Base-by-base conservation (phyloP, 169 alveolate genomes). In the Plasmodium gonderi region DNA sequence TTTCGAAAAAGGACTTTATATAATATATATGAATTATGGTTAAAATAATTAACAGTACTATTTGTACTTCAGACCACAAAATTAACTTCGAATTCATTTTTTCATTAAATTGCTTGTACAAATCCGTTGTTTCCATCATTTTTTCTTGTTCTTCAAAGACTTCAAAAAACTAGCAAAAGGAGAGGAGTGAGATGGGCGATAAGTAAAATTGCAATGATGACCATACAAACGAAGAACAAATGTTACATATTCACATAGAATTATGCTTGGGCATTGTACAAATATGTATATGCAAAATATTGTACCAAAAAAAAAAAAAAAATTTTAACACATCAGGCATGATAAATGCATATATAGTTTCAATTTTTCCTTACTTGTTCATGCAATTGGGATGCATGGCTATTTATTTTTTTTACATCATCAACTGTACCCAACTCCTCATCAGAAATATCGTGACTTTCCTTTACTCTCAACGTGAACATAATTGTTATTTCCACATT, bases 1-100 rank as follows among this genome's bases (percentile, higher is more conserved):
- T 87, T 76, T 87, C 93, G 72, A 87, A 87, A 74, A 87, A 87
- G 44, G 93, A 87, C 47, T 87, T 87, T 54, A 87, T 87, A 67
- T 75, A 87, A 40, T 54, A 87, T 75, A 87, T 87, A 44, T 87
- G 93, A 54, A 87, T 31, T 75, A 87, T 4, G 44, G 93, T 87
- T 87, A 87, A 60, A 9, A 75, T 3, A 54, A 87, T 76, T 76
- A 87, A 26, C 33, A 87, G 68, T 38, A 87, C 29, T 8, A 87
- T 87, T 87, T 87, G 77, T 75, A 87, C 79, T 75, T 87, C 89
- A 31, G 87, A 87, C 93, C 93, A 87, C 33, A 87, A 40, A 29
- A 87, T 60, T 36, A 87, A 75, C 68, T 87, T 75, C 11, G 85
- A 87, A 75, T 87, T 87, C 77, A 87, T 87, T 87, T 87, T 87